These are phyloP conservation scores for Agapanthus africanus DNA, from an alignment of 106 monocot species.

Conservation along the genomic window DNA sequence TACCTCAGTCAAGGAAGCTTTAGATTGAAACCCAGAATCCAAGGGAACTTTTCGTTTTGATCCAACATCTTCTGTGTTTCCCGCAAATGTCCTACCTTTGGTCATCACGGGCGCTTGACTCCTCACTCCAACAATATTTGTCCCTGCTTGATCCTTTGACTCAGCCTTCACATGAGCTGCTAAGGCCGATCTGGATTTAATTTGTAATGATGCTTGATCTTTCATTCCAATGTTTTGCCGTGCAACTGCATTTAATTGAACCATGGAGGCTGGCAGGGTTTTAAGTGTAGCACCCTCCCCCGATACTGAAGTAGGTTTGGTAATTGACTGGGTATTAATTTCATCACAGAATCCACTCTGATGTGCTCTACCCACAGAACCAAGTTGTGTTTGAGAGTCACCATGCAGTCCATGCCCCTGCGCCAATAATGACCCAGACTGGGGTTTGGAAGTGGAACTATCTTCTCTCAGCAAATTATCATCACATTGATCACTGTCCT, in stretches of 20 bases:
- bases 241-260: slow-evolving; percentile 2
- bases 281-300: slow-evolving; percentile 11
- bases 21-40: slow-evolving; percentile 16
- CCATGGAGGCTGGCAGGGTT: slow-evolving; percentile 6
- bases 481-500: slow-evolving; percentile 11
- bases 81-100: slow-evolving; percentile 16
- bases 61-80: slow-evolving; percentile 19
- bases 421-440: slow-evolving; percentile 3
- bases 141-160: slow-evolving; percentile 14
- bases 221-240: slow-evolving; percentile 6
- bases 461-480: slow-evolving; percentile 13
- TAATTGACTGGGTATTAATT: slow-evolving; percentile 5
- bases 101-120: slow-evolving; percentile 13
- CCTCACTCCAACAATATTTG: slow-evolving; percentile 9
- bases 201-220: slow-evolving; percentile 16
- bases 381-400: neutral
- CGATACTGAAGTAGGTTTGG: slow-evolving; percentile 18
- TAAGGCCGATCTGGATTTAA: slow-evolving; percentile 6
- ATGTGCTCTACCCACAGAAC: neutral
- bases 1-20: slow-evolving; percentile 9
- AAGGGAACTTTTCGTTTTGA: slow-evolving; percentile 16
- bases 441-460: neutral
- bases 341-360: slow-evolving; percentile 9
- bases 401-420: slow-evolving; percentile 23
- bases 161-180: slow-evolving; percentile 3